Evolutionary conservation across 257 asterid genomes (phyloP).

Genomic region (Parsonsia alboflavescens): DNA sequence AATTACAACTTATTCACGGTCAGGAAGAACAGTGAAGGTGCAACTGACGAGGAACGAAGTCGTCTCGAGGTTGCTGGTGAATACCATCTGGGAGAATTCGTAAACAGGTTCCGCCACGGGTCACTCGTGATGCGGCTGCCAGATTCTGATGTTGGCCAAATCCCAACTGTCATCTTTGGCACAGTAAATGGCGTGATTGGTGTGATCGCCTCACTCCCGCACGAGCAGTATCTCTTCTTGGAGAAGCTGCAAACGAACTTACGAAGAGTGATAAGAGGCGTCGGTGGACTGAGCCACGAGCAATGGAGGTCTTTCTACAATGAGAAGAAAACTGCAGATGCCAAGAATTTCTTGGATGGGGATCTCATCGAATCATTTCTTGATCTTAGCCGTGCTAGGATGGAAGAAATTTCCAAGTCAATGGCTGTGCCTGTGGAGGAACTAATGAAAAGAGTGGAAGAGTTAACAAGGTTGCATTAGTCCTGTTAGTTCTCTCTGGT

Average conservation of each 20-base stretch:
- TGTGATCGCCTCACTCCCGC: slow-evolving; percentile 86
- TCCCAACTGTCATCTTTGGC: slow-evolving; percentile 90
- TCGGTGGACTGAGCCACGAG: slow-evolving; percentile 92
- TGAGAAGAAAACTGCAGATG: slow-evolving; percentile 77
- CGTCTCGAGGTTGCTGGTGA: slow-evolving; percentile 98
- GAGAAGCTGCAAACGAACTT: slow-evolving; percentile 73
- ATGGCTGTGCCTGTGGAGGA: slow-evolving; percentile 78
- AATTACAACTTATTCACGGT: slow-evolving; percentile 82
- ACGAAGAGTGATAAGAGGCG: slow-evolving; percentile 90
- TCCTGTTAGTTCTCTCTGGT: background rate
- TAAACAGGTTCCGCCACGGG: slow-evolving; percentile 85
- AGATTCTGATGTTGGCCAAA: slow-evolving; percentile 86
- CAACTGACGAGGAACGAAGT: slow-evolving; percentile 95
- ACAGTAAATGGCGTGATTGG: slow-evolving; percentile 95
- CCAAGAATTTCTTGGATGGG: slow-evolving; percentile 84
- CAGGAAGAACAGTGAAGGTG: slow-evolving; percentile 87
- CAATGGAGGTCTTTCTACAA: slow-evolving; percentile 96
- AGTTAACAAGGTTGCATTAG: slow-evolving; percentile 85
- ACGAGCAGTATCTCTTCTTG: slow-evolving; percentile 65
- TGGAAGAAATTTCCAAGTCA: slow-evolving; percentile 74
- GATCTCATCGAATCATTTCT: slow-evolving; percentile 91
- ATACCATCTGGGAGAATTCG: slow-evolving; percentile 96
- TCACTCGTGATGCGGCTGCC: slow-evolving; percentile 95
- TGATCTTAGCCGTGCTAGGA: slow-evolving; percentile 63
- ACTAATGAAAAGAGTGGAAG: slow-evolving; percentile 95